These are phyloP conservation scores for Ogataea polymorpha DNA, from an alignment of 805 yeast species.

Conservation along the genomic window DNA sequence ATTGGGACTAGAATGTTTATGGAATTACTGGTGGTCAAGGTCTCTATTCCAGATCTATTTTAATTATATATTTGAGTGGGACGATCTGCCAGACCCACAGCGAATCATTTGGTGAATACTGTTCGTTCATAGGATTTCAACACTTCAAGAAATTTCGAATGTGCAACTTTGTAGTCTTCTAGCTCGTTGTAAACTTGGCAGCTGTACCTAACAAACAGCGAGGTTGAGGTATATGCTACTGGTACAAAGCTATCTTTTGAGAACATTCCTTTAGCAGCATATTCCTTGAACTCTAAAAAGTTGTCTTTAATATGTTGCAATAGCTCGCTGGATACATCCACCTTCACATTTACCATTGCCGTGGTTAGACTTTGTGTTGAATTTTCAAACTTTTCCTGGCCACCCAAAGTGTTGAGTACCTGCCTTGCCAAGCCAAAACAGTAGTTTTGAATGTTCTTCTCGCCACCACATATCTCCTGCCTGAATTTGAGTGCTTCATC, in stretches of 20 bases:
- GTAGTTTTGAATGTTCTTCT: constrained; percentile 46
- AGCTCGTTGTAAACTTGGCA: constrained; percentile 60
- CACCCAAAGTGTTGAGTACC: constrained; percentile 41
- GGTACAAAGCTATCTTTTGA: constrained; percentile 48
- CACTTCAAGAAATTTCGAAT: constrained; percentile 36
- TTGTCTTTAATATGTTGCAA: neutral
- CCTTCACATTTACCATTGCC: constrained; percentile 43
- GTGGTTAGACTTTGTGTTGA: constrained; percentile 34
- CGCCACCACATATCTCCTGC: constrained; percentile 57
- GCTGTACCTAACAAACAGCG: constrained; percentile 48
- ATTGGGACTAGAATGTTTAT: constrained; percentile 51
- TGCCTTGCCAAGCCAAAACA: constrained; percentile 42
- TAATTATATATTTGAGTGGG: constrained; percentile 65
- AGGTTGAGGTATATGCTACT: constrained; percentile 38
- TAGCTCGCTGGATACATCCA: constrained; percentile 21
- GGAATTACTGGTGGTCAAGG: constrained; percentile 58
- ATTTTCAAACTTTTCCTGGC: constrained; percentile 37
- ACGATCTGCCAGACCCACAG: constrained; percentile 56
- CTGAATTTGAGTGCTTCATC: constrained; percentile 54
- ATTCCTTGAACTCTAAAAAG: neutral
- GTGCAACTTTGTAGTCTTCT: constrained; percentile 49
- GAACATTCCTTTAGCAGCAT: constrained; percentile 10
- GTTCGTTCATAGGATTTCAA: constrained; percentile 23
- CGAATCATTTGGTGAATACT: constrained; percentile 78
- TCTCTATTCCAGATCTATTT: constrained; percentile 56